Evolutionary conservation across 1,284 basidiomycete genomes (phyloP).

Genomic region (Xerocomus nothofagi): DNA sequence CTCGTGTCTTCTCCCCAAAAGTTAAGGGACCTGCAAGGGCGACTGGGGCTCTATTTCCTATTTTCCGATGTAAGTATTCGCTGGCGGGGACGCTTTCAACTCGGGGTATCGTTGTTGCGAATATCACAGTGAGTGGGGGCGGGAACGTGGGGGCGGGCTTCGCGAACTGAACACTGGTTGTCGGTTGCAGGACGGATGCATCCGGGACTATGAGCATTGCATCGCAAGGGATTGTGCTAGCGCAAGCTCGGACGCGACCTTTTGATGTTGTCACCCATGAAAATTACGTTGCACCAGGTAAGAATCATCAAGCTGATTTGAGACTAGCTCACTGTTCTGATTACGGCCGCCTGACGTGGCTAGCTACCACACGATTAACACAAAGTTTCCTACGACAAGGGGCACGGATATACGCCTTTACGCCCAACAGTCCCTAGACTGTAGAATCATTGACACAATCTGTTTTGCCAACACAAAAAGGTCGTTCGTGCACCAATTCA

Average conservation of each 20-base stretch:
- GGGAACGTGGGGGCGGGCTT: conserved; percentile 17
- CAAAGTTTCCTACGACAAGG: conserved; percentile 78
- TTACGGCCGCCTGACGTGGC: conserved; percentile 17
- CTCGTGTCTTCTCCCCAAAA: conserved; percentile 79
- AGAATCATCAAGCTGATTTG: conserved; percentile 36
- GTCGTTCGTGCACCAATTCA: conserved; percentile 13
- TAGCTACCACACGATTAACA: conserved; percentile 44
- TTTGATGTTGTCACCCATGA: conserved; percentile 76
- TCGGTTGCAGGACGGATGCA: conserved; percentile 48
- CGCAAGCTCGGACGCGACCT: conserved; percentile 63
- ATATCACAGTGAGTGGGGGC: conserved; percentile 68
- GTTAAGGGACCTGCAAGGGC: conserved; percentile 75
- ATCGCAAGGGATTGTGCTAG: conserved; percentile 59
- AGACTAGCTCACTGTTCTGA: conserved; percentile 25
- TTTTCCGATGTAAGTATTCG: conserved; percentile 89
- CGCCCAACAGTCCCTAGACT: conserved; percentile 35
- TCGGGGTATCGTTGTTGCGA: conserved; percentile 73
- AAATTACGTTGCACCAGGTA: conserved; percentile 79
- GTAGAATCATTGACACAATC: conserved; percentile 24
- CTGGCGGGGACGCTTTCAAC: conserved; percentile 70
- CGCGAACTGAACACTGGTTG: conserved; percentile 23
- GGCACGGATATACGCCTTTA: conserved; percentile 67
- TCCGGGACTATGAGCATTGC: conserved; percentile 48
- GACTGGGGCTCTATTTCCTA: conserved; percentile 78
- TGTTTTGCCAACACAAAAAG: conserved; percentile 2